Conservation (phyloP, 1,284 basidiomycete genomes). For the Microbotryum lychnidis-dioicae region DNA sequence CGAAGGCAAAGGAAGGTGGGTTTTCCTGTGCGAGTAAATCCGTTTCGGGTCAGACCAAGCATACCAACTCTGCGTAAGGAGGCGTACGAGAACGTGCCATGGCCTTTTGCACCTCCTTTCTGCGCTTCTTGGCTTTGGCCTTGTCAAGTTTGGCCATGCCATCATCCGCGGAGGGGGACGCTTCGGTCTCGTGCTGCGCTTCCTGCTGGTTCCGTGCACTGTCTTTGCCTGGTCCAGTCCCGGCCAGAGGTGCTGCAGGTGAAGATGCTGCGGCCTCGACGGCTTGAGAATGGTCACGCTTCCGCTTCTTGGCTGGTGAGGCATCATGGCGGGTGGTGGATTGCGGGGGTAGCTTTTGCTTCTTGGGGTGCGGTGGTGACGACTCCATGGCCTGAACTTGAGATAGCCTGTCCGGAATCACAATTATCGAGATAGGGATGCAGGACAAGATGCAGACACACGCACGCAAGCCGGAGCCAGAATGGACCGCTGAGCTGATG, state of each 20-base stretch:
- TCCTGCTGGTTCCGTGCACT: too few species aligned
- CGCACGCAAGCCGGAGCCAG: too few species aligned
- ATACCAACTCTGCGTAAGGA: not conserved
- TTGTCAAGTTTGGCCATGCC: conserved; percentile 24
- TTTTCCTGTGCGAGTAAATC: conserved; percentile 11
- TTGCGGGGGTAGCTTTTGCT: too few species aligned
- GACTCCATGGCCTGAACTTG: too few species aligned
- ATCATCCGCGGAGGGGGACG: too few species aligned
- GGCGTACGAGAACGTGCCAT: conserved; percentile 7
- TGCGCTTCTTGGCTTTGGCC: conserved; percentile 29
- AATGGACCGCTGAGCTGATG: too few species aligned
- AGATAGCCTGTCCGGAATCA: too few species aligned
- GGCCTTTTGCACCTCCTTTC: conserved; percentile 29
- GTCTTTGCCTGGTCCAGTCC: not conserved
- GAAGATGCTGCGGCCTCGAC: not conserved
- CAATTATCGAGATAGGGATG: too few species aligned
- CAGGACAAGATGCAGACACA: too few species aligned
- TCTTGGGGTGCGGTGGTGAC: too few species aligned
- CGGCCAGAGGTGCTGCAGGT: not conserved
- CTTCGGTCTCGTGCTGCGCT: too few species aligned
- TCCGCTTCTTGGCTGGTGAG: conserved; percentile 12
- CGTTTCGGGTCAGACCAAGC: not conserved
- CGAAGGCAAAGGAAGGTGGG: conserved; percentile 35
- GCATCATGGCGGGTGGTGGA: not conserved
- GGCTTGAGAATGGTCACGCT: not conserved